These are phyloP conservation scores for Lactarius psammicola DNA, from an alignment of 768 basidiomycete species.

Conservation along the genomic window DNA sequence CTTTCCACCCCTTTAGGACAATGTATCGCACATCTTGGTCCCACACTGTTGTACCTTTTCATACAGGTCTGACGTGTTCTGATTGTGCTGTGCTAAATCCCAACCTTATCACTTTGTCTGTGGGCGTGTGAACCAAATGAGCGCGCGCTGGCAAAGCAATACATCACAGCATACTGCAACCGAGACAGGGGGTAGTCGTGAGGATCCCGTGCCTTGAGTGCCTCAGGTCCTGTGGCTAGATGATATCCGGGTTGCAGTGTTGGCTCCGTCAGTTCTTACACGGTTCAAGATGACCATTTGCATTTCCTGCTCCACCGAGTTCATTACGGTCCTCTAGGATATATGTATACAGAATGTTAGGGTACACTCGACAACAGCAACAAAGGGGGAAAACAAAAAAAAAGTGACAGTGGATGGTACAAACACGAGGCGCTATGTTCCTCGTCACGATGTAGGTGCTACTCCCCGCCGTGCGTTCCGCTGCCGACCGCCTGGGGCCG, in stretches of 20 bases:
- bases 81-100: neutral
- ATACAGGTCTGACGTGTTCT: no score
- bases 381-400: neutral
- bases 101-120: neutral
- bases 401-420: neutral
- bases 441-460: neutral
- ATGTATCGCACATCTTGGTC: no score
- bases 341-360: neutral
- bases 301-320: neutral
- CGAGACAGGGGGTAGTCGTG: neutral
- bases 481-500: neutral
- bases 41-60: no score
- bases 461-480: slow-evolving; percentile 16
- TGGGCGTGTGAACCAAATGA: neutral
- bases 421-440: neutral
- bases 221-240: neutral
- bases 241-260: neutral
- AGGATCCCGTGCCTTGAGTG: neutral
- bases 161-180: no score
- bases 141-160: no score
- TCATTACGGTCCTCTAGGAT: neutral
- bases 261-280: neutral
- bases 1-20: no score
- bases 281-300: neutral
- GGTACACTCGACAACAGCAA: neutral